phyloP scores from a whole-genome alignment of 2,329 filamentous ascomycete species.

The Helotiales sp. region DNA sequence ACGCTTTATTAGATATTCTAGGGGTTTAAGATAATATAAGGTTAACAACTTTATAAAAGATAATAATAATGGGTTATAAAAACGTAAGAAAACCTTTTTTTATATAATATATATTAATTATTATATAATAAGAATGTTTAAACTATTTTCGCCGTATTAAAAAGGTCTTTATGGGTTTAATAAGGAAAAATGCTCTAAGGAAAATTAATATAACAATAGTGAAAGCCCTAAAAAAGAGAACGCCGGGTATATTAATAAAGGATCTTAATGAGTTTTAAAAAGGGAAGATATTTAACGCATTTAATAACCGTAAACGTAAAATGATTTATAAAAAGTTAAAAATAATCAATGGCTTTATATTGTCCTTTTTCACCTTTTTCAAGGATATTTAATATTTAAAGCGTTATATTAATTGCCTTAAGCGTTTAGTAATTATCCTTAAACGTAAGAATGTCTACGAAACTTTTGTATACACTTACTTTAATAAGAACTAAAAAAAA shows the following conservation, averaged over 20 bases:
- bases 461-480: too few species aligned
- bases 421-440: constrained; percentile 29
- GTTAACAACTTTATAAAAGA: constrained; percentile 23
- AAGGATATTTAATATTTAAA: constrained; percentile 45
- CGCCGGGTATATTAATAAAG: constrained; percentile 38
- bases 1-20: constrained; percentile 25
- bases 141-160: constrained; percentile 3
- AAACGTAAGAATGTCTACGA: constrained; percentile 12
- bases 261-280: too few species aligned
- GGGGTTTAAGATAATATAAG: constrained; percentile 26
- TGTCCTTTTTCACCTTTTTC: constrained; percentile 47
- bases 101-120: too few species aligned
- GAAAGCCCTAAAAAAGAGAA: constrained; percentile 42
- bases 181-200: too few species aligned
- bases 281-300: constrained; percentile 43
- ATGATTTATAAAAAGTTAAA: constrained; percentile 42
- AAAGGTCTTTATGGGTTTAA: background rate
- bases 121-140: constrained; percentile 3
- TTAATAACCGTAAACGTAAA: constrained; percentile 40
- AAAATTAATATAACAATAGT: constrained; percentile 33
- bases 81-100: constrained; percentile 8
- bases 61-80: constrained; percentile 18
- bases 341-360: constrained; percentile 40
- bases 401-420: constrained; percentile 33
- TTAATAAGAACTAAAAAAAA: too few species aligned